Conservation (phyloP, 495 filamentous ascomycete genomes). For the Geoglossum glabrum region DNA sequence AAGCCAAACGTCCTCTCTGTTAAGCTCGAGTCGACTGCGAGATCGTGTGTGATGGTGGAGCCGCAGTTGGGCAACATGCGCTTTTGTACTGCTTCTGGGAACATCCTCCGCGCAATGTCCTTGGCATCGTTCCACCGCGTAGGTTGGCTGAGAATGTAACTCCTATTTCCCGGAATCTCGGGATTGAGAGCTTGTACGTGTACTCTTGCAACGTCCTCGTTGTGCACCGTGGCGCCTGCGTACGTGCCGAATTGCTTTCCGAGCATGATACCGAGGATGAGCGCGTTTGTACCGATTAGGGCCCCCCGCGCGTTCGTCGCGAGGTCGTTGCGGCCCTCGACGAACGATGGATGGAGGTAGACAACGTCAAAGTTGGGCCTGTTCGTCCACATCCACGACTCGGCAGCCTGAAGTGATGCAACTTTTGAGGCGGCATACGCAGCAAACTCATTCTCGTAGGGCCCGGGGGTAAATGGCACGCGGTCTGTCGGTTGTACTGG, state of each 20-base stretch:
- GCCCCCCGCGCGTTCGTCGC: slow-evolving; percentile 15
- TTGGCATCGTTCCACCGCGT: not conserved
- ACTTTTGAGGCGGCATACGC: slow-evolving; percentile 20
- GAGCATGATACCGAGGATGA: not conserved
- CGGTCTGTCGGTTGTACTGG: too few species aligned
- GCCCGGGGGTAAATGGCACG: not conserved
- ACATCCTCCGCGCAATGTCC: not conserved
- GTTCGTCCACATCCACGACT: slow-evolving; percentile 21
- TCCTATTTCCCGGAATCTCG: not conserved
- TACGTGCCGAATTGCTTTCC: not conserved
- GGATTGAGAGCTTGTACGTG: not conserved
- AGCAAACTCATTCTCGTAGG: slow-evolving; percentile 10
- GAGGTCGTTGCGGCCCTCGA: slow-evolving; percentile 24
- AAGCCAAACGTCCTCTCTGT: not conserved
- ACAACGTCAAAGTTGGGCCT: slow-evolving; percentile 26
- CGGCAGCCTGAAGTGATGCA: slow-evolving; percentile 20
- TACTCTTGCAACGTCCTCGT: not conserved
- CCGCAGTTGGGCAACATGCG: not conserved
- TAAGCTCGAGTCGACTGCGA: not conserved
- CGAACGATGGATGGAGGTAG: slow-evolving; percentile 25
- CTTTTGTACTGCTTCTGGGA: not conserved
- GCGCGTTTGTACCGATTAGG: not conserved
- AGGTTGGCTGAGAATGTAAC: not conserved
- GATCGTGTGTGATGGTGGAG: not conserved
- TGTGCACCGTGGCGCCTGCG: not conserved